Evolutionary conservation across 2,329 filamentous ascomycete genomes (phyloP), one percentile per base, ranked within the genome.

Genomic region (Lecanosticta acicola): DNA sequence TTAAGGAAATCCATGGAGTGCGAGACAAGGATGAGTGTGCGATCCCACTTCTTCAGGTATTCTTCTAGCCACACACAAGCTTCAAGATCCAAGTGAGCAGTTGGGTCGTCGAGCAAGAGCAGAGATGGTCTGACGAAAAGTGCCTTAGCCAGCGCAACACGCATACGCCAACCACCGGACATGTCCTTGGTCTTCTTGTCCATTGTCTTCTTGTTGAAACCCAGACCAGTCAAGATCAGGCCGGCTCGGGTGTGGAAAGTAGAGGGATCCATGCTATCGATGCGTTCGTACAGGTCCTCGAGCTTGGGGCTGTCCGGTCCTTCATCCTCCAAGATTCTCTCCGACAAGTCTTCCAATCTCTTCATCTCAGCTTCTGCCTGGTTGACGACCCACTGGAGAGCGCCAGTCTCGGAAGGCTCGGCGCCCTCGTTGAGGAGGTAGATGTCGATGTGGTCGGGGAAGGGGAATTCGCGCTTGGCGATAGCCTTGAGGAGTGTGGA

Each of bases 101-200:
- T 98, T 35, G 93, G 93, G 76, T 98, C 93, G 68, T 98, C 93
- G 63, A 98, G 89, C 57, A 98, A 80, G 41, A 98, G 82, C 47
- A 98, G 79, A 14, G 89, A 93, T 29, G 94, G 93, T 80, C 94
- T 94, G 73, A 98, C 91, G 76, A 98, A 98, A 43, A 98, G 84
- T 47, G 93, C 93, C 78, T 97, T 96, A 67, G 80, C 93, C 51
- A 98, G 83, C 47, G 93, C 93, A 49, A 98, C 93, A 80, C 94
- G 88, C 93, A 98, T 98, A 78, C 91, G 84, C 93, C 93, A 98
- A 62, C 93, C 93, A 87, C 93, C 93, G 57, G 93, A 98, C 94
- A 98, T 98, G 70, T 98, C 94, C 81, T 97, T 98, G 62, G 94
- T 98, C 83, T 94, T 96, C 81, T 98, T 98, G 71, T 94, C 77